A percentile compares a stretch with the other conserved stretches of the same genome.
phyloP scores from a whole-genome alignment of 176 grass and related monocot genomes.

The Ananas comosus region DNA sequence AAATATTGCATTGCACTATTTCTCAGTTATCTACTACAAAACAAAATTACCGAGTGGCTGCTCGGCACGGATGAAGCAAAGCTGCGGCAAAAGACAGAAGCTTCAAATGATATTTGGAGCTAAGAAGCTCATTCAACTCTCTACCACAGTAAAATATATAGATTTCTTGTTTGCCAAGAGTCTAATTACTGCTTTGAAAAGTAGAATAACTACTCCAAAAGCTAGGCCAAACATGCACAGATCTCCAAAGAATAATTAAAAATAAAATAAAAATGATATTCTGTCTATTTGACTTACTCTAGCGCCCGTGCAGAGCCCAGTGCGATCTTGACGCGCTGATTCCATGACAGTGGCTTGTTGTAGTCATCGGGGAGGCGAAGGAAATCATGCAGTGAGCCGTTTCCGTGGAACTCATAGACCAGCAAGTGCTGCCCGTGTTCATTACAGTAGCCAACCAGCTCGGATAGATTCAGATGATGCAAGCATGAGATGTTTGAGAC shows the following conservation, averaged over 20 bases:
- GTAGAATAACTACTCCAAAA: background rate
- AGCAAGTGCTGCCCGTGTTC: constrained; percentile 77
- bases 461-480: constrained; percentile 72
- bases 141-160: too few relatives aligned
- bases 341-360: constrained; percentile 59
- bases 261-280: background rate
- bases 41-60: too few relatives aligned
- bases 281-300: constrained; percentile 52
- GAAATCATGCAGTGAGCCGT: constrained; percentile 66
- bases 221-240: constrained; percentile 19
- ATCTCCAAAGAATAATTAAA: constrained; percentile 4
- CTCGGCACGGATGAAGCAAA: too few relatives aligned
- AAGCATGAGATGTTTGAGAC: constrained; percentile 52
- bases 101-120: too few relatives aligned
- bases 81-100: too few relatives aligned
- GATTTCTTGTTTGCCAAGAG: too few relatives aligned
- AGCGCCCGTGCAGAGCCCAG: constrained; percentile 73
- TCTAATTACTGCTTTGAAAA: background rate
- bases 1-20: too few relatives aligned
- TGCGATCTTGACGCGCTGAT: constrained; percentile 71
- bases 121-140: too few relatives aligned
- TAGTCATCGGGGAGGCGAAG: constrained; percentile 51
- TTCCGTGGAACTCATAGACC: constrained; percentile 63
- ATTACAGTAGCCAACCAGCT: constrained; percentile 70
- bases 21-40: too few relatives aligned